Base-by-base conservation (phyloP, 441 rosid species). In the Populus hybrid region DNA sequence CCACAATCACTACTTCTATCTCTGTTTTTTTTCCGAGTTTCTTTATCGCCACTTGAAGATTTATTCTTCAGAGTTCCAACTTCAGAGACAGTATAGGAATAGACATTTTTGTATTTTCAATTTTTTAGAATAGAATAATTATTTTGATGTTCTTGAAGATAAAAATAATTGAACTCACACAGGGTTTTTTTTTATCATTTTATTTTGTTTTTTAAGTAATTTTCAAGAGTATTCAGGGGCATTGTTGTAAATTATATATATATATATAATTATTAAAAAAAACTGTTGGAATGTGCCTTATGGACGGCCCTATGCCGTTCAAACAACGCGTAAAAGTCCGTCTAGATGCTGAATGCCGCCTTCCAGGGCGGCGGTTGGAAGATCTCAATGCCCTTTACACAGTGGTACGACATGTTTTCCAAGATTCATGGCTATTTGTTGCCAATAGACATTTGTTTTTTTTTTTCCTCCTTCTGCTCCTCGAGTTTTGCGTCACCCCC, bases 1-100 rank as follows among this genome's bases (percentile, higher is more conserved):
- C 98, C 81, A 95, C 94, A 26, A 93, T 87, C 75, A 95, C 93
- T 28, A 93, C 99, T 80, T 92, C 92, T 50, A 95, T 89, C 68
- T 91, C 98, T 11, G 76, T 35, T 72, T 83, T 83, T 91, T 83
- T 87, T 88, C 53, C 83, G 86, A 31, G 63, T 35, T 70, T 84
- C 92, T 79, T 73, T 75, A 10, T 72, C 38, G 20, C 77, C 83
- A 79, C 79, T 83, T 8, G 78, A 64, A 82, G 88, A 82, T 68
- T 83, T 84, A 72, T 71, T 74, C 79, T 82, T 86, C 74, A 93
- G 79, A 1, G 97, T 98, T 50, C 98, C 95, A 35, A 93, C 89
- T 83, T 88, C 86, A 35, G 95, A 89, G 95, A 89, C 64, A 95
- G 85, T 83, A 61, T 69, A 26, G 80, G 69, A 68, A 79, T 76